Base-by-base conservation (phyloP, 106 monocot genomes). In the Allium fistulosum region DNA sequence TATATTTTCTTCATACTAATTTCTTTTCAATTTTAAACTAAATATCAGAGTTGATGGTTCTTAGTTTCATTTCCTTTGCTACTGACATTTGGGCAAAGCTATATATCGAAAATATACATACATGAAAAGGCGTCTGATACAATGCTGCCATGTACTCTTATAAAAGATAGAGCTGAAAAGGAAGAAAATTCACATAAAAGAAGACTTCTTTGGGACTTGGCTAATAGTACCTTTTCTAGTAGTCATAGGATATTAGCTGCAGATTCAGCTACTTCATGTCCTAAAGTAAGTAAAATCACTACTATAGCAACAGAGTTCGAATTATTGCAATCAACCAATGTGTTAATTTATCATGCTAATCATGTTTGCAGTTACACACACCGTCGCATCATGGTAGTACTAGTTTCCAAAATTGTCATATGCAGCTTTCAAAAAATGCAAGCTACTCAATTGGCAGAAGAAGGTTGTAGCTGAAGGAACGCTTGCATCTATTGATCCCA, bases 31-130 rank as follows among this genome's bases (percentile, higher is more conserved):
- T 22, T 22, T 22, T 22, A 22, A 22, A 22, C 22, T 22, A 22
- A 22, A 22, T 22, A 22, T 22, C 95, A 86, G 95, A 95, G 72
- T 71, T 95, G 68, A 95, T 95, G 95, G 55, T 91, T 67, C 83
- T 95, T 66, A 90, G 95, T 4, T 95, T 95, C 81, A 95, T 95
- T 67, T 95, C 95, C 95, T 10, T 80, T 95, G 58, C 71, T 95
- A 68, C 76, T 91, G 79, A 91, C 85, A 14, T 86, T 95, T 57
- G 85, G 85, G 4, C 85, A 91, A 74, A 82, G 47, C 61, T 86
- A 91, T 73, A 79, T 91, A 8, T 51, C 77, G 57, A 91, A 76
- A 72, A 91, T 95, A n/a, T 95, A 90, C 76, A 86, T 95, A 72
- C 66, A 87, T 22, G 76, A 80, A 17, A 75, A 69, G 47, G 75